These are phyloP conservation scores for Ustilago hordei DNA, from an alignment of 1,284 basidiomycete species.

Conservation along the genomic window DNA sequence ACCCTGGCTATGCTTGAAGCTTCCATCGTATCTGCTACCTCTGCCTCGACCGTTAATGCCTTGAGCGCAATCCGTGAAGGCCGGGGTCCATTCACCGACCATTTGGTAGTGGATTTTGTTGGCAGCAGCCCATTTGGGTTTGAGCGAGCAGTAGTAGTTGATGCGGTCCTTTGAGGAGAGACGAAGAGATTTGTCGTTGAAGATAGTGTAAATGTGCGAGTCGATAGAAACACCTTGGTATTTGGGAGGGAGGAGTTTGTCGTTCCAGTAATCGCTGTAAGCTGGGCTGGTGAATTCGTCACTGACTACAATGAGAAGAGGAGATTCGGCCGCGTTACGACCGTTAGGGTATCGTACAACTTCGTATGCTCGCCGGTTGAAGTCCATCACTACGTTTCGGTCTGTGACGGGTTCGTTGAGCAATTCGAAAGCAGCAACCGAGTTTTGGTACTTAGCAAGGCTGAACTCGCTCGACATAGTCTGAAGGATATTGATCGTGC, in stretches of 20 bases:
- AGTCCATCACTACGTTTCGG: constrained; percentile 46
- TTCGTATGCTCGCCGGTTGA: constrained; percentile 60
- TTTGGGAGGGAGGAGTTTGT: constrained; percentile 75
- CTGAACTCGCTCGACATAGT: constrained; percentile 66
- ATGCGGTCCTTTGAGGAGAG: constrained; percentile 54
- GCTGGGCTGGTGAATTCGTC: constrained; percentile 85
- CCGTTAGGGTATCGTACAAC: constrained; percentile 54
- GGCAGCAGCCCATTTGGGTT: constrained; percentile 49
- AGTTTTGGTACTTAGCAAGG: constrained; percentile 51
- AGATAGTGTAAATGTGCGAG: constrained; percentile 68
- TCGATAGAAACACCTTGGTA: constrained; percentile 81
- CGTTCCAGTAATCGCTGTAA: constrained; percentile 75
- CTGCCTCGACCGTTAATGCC: constrained; percentile 77
- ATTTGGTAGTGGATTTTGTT: constrained; percentile 60
- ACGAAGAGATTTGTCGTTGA: constrained; percentile 45
- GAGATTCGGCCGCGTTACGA: constrained; percentile 25
- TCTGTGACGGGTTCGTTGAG: constrained; percentile 64
- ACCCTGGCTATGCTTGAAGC: constrained; percentile 70
- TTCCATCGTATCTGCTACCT: constrained; percentile 85
- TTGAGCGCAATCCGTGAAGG: constrained; percentile 85
- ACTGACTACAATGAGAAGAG: constrained; percentile 74
- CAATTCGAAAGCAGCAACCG: constrained; percentile 59
- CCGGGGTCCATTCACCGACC: constrained; percentile 71
- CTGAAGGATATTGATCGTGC: constrained; percentile 79
- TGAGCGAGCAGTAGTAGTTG: constrained; percentile 57